Base-by-base conservation (phyloP, 2,329 filamentous ascomycete genomes). In the Aureobasidium sp. region DNA sequence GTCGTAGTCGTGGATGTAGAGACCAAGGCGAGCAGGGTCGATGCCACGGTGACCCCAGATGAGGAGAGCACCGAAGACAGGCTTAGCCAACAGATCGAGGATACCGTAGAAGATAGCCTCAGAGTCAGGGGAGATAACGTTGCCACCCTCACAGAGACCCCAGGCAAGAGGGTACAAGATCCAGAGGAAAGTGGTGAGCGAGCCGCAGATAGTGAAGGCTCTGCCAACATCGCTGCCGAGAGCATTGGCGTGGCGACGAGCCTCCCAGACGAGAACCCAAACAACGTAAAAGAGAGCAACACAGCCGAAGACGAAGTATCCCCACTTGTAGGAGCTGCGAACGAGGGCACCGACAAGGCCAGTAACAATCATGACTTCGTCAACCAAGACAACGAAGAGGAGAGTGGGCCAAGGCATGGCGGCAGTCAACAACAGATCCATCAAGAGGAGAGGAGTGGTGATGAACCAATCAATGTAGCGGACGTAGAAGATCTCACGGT, bases 71-170 rank as follows among this genome's bases (percentile, higher is more conserved):
- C 84, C 83, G 66, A 88, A 89, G 9, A 82, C 76, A 0, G 84
- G 84, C 75, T 88, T 89, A 7, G 86, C 81, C 3, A 87, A 64
- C 5, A 88, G 72, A 64, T 89, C 87, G 0, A 90, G 77, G 3
- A 88, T 74, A 46, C 86, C 85, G 69, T 89, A 90, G 70, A 89
- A 88, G 63, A 87, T 74, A 12, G 84, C 84, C 69, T 89, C 87
- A 0, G 82, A 83, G 69, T 89, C 86, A 0, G 84, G 82, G 2
- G 85, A 73, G 56, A 88, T 87, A 65, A 87, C 73, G 67, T 88
- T 88, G 12, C 84, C 85, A 36, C 84, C 85, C 72, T 88, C 85
- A 47, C 74, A 78, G 2, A 87, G 68, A 61, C 84, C 85, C 84
- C 85, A 88, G 26, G 81, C 79, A 64, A 87, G 80, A 0, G 86